A percentile compares a stretch with the other conserved stretches of the same genome.
Conservation (phyloP, 2,329 filamentous ascomycete species). For the Paraphoma chrysanthemicola region DNA sequence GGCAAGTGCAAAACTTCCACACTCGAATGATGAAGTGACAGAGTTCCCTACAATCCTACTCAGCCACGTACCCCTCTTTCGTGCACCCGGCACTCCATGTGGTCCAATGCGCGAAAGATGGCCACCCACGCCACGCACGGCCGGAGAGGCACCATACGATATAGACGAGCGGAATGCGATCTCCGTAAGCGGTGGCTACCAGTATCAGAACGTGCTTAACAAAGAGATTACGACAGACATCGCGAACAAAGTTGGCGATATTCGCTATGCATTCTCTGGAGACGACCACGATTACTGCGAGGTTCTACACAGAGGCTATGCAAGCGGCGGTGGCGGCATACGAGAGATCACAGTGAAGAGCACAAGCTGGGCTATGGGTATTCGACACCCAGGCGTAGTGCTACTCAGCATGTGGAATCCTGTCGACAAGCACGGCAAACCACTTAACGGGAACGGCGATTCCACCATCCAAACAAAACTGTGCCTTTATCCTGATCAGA, state of each 20-base stretch:
- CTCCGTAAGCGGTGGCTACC: constrained; percentile 78
- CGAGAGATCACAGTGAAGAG: constrained; percentile 94
- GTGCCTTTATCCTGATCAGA: constrained; percentile 87
- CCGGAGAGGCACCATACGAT: constrained; percentile 63
- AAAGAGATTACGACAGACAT: constrained; percentile 77
- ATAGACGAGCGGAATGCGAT: constrained; percentile 80
- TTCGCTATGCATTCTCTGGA: constrained; percentile 88
- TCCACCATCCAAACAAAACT: constrained; percentile 84
- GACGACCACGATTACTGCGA: constrained; percentile 99
- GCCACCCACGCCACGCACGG: constrained; percentile 71
- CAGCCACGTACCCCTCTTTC: constrained; percentile 89
- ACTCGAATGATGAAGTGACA: constrained; percentile 51
- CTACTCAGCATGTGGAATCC: constrained; percentile 94
- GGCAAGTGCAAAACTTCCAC: constrained; percentile 36
- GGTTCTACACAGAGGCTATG: constrained; percentile 74
- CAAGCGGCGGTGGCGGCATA: constrained; percentile 63
- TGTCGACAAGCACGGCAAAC: constrained; percentile 63
- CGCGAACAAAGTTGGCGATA: constrained; percentile 78
- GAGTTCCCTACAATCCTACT: constrained; percentile 88
- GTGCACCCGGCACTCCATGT: constrained; percentile 82
- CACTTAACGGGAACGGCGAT: constrained; percentile 47
- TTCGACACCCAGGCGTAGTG: constrained; percentile 84
- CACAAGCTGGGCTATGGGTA: constrained; percentile 95
- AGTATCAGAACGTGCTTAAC: constrained; percentile 94
- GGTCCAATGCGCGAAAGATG: constrained; percentile 85